Evolutionary conservation across 306 rosid species (phyloP), one percentile per base, ranked within the genome.

Genomic region (Cucurbita moschata): DNA sequence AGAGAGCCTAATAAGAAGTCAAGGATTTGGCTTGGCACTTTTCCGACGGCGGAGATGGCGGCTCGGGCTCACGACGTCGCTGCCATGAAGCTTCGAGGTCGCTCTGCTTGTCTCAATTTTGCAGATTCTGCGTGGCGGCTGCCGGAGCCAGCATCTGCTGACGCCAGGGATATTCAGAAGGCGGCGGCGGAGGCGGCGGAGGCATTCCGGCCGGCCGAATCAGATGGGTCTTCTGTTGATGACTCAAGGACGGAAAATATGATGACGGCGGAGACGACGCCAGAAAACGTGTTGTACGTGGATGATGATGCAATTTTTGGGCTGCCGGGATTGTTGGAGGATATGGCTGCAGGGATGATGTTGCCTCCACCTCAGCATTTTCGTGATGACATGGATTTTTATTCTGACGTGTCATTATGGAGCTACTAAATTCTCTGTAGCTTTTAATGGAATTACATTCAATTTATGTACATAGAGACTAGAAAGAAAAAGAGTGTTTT

Each of bases 41-140:
- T 90, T 37, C 96, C 87, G 3, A 92, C 91, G 0, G 79, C 86
- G 1, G 96, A 90, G 30, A 92, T 92, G 98, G 98, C 96, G 0
- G 96, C 96, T 0, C 80, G 96, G 4, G 98, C 98, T 0, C 96
- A 92, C 16, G 96, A 92, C 52, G 98, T 90, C 56, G 98, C 98
- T 0, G 98, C 89, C 0, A 69, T 83, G 5, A 87, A 96, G 0
- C 68, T 92, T 4, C 74, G 89, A 0, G 96, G 98, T 0, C 77
- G 86, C 6, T 65, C 80, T 0, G 93, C 96, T 0, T 86, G 93
- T 19, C 79, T 88, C 30, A 92, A 92, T 18, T 92, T 90, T 6
- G 96, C 93, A 0, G 96, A 92, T 79, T 90, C 98, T 0, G 76
- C 73, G 0, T 83, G 90, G 96, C 74, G 88, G 38, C 76, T 92